Base-by-base conservation (phyloP, 2,329 filamentous ascomycete genomes). In the Fusarium verrucosum region DNA sequence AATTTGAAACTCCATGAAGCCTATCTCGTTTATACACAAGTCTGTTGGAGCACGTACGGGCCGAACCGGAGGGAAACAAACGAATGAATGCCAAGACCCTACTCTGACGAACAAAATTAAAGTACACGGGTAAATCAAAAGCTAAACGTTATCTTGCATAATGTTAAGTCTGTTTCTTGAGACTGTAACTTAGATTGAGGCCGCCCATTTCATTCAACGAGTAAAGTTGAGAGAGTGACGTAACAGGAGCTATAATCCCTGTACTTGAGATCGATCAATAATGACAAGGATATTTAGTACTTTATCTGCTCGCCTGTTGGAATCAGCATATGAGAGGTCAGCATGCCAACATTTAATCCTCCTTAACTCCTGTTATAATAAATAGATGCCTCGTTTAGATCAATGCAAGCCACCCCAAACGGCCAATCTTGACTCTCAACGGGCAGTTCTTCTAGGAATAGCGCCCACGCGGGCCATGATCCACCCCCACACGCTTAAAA, bases 401-500 rank as follows among this genome's bases (percentile, higher is more conserved):
- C 28, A 36, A 41, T 62, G 41, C 41, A 58, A 63, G 47, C 53
- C 43, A 45, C 43, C 17, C 13, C 9, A 32, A 36, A 32, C 32
- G 9, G 16, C 45, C 50, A 41, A 64, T 60, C 32, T 23, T 50
- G 22, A 20, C 20, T 44, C 14, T 45, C 28, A 20, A 35, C 30
- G 20, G 50, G 44, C 45, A 43, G 50, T 60, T 57, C 30, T 54
- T 49, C 28, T 43, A 13, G 38, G 58, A 10, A 56, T 62, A 62
- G 50, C 50, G 50, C 58, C 58, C 60, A 64, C 47, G 49, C 33
- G 53, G 62, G 22, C 59, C n/a, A 46, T 10, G 26, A 41, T 37
- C 47, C 62, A 63, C 53, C 62, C 58, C 62, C 62, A 46, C 58
- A 62, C 54, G 25, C 36, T 32, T 26, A n/a, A 44, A n/a, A 37